A percentile compares a stretch with the other conserved stretches of the same genome.
These are phyloP conservation scores for Picocystis sp. DNA, from an alignment of 163 green algal species.

Conservation along the genomic window DNA sequence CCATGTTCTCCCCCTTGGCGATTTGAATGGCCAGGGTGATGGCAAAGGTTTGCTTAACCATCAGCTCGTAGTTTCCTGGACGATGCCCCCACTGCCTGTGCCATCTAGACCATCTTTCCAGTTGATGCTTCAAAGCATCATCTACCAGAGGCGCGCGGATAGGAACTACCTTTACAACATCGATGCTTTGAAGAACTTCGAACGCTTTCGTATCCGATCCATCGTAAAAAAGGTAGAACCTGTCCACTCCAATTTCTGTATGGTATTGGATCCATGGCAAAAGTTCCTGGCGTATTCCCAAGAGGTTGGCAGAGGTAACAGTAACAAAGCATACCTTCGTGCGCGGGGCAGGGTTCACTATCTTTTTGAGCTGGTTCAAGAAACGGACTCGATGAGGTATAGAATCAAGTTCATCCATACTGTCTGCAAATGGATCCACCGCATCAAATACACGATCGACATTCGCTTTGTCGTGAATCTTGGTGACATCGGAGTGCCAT, in stretches of 20 bases:
- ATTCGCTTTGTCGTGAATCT: too few species aligned
- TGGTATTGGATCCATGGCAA: constrained; percentile 38
- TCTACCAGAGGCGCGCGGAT: constrained; percentile 25
- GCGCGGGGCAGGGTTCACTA: too few species aligned
- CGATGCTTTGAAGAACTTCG: constrained; percentile 9
- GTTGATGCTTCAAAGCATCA: constrained; percentile 8
- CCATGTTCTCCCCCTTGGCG: constrained; percentile 10
- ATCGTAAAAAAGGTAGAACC: constrained; percentile 32
- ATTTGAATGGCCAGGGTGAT: constrained; percentile 14
- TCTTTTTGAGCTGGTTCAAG: too few species aligned
- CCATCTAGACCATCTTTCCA: background rate
- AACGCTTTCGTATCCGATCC: constrained; percentile 23
- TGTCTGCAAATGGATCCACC: too few species aligned
- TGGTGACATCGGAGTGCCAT: too few species aligned
- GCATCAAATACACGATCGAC: too few species aligned
- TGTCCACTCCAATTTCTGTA: constrained; percentile 21
- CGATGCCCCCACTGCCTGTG: constrained; percentile 15
- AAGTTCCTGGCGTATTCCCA: constrained; percentile 20
- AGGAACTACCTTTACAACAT: constrained; percentile 21
- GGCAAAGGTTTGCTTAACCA: constrained; percentile 39
- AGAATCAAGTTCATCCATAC: too few species aligned
- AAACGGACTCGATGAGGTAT: too few species aligned
- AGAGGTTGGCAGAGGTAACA: constrained; percentile 19
- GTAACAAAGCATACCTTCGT: constrained; percentile 1
- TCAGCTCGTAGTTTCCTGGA: constrained; percentile 41